phyloP scores from a whole-genome alignment of 1,284 basidiomycete genomes.

The Fomitopsis betulina region DNA sequence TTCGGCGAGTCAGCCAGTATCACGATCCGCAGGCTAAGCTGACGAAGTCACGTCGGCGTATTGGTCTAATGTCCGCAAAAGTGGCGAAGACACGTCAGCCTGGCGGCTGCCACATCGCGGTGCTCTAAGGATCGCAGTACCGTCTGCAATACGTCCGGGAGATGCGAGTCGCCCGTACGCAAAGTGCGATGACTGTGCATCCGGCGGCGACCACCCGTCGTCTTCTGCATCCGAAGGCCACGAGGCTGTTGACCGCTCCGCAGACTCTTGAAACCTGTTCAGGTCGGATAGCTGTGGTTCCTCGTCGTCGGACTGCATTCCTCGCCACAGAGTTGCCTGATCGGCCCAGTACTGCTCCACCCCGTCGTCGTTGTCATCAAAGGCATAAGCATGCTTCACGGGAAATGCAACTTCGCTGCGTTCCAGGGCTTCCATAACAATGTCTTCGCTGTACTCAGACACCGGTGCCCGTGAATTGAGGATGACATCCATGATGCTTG shows the following conservation, averaged over 20 bases:
- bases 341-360: slow-evolving; percentile 36
- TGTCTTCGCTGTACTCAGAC: slow-evolving; percentile 20
- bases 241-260: slow-evolving; percentile 40
- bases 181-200: slow-evolving; percentile 9
- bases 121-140: neutral
- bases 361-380: slow-evolving; percentile 24
- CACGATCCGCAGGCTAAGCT: neutral
- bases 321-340: slow-evolving; percentile 30
- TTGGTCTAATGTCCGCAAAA: neutral
- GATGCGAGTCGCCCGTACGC: neutral
- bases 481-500: slow-evolving; percentile 26
- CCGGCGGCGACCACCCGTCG: slow-evolving; percentile 6
- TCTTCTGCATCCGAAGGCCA: slow-evolving; percentile 23
- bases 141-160: neutral
- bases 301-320: slow-evolving; percentile 9
- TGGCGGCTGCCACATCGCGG: neutral
- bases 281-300: slow-evolving; percentile 15
- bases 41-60: neutral
- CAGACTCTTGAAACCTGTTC: slow-evolving; percentile 37
- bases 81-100: neutral
- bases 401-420: slow-evolving; percentile 17
- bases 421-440: slow-evolving; percentile 24
- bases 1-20: neutral
- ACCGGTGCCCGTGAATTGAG: slow-evolving; percentile 19
- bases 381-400: slow-evolving; percentile 22